Base-by-base conservation (phyloP, 345 rosid species). In the Citrus glauca region DNA sequence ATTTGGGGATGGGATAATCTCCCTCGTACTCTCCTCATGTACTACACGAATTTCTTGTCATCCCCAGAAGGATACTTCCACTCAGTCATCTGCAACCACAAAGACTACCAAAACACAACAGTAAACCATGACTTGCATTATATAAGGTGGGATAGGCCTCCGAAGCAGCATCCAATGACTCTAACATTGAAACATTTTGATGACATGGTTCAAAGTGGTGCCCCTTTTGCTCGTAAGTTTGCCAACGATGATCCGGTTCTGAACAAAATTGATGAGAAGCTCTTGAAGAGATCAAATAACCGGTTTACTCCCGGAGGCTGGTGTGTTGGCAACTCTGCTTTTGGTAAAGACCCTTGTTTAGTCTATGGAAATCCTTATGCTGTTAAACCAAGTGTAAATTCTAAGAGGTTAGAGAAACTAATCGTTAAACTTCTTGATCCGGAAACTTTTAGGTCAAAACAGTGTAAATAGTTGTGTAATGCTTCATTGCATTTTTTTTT, bases 1-100 rank as follows among this genome's bases (percentile, higher is more conserved):
- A 80, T 95, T 8, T 90, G 95, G 94, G 99, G 98, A 78, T 93
- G 99, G 96, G 98, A 93, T 81, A 95, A 95, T 86, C 94, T 95
- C 45, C 99, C 99, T 38, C 91, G 99, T 28, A 92, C 92, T 3
- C 89, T 95, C 45, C 89, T 92, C 50, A 93, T 95, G 98, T 93
- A 95, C 86, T 93, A 95, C 72, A 90, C 94, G 6, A 95, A 93
- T 86, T 89, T 92, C 87, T 85, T 91, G 73, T 90, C 91, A 53
- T 91, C 99, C 9, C 83, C 90, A 0, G 99, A 93, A 84, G 94
- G 97, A 53, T 95, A 95, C 81, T 95, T 95, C 81, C 99, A 95
- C 84, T 89, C 98, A 8, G 97, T 93, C 19, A 81, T 92, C 73
- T 95, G 96, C 90, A 95, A 95, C 85, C 91, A 92, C 82, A 93